Percentiles rank a stretch among this genome's conserved stretches.
Evolutionary conservation across 192 early-diverging fungal genomes (phyloP).

Genomic region (Mortierella alpina): DNA sequence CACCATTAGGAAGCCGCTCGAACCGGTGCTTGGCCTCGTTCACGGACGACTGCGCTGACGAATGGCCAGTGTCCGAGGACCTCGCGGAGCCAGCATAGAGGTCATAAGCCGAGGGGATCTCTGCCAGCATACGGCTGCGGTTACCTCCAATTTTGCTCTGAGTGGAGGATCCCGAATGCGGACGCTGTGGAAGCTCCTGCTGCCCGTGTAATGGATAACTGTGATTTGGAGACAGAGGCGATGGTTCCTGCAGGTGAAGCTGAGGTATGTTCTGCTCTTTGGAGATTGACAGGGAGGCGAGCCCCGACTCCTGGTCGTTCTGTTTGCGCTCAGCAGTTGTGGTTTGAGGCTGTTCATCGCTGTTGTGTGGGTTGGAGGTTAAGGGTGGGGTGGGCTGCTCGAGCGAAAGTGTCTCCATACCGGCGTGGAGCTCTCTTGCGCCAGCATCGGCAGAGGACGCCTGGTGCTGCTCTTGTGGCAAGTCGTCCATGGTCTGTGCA

Average conservation of each 20-base stretch:
- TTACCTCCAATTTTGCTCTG: background rate
- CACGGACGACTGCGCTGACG: constrained; percentile 8
- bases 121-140: constrained; percentile 11
- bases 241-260: constrained; percentile 6
- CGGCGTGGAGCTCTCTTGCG: background rate
- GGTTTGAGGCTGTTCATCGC: too few relatives aligned
- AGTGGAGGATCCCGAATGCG: background rate
- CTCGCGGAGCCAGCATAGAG: constrained; percentile 19
- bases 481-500: background rate
- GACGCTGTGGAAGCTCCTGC: background rate
- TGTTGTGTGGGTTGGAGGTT: background rate
- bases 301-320: background rate
- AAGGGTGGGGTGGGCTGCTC: constrained; percentile 3
- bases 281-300: background rate
- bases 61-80: constrained; percentile 8
- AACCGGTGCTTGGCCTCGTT: constrained; percentile 32
- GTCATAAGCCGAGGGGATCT: constrained; percentile 43
- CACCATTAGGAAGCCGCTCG: constrained; percentile 33
- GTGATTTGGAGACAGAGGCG: background rate
- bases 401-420: constrained; percentile 6
- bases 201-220: too few relatives aligned
- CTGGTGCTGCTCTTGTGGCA: background rate
- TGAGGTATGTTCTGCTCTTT: background rate
- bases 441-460: background rate
- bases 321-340: too few relatives aligned